Base-by-base conservation (phyloP, 768 basidiomycete genomes). In the Lentinula edodes region DNA sequence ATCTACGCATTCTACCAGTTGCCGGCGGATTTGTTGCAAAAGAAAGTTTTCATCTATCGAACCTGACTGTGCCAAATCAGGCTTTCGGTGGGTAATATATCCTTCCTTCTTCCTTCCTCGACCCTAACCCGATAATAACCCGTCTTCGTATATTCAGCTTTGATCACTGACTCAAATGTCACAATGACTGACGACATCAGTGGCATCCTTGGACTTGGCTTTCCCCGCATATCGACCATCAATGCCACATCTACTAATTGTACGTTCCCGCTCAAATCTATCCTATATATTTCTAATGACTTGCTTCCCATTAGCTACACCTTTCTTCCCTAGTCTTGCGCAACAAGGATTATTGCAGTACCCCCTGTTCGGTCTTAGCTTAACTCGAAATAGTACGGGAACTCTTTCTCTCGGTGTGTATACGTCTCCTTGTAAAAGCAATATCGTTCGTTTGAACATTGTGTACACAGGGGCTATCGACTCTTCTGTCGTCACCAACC, bases 151-250 rank as follows among this genome's bases (percentile, higher is more conserved):
- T 41, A 50, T 20, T 12, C 48, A 91, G 89, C 83, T 16, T 67
- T 91, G 52, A 78, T 87, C 43, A 84, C 83, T 1, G 70, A 79
- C 43, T 84, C 84, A 20, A 89, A 88, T 67, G 78, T 91, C 38
- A 78, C 83, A 15, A 73, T 92, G 63, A 73, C 74, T 9, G 84
- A 89, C 66, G 70, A 87, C 52, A 76, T 85, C 7, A 92, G 89
- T 61, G 91, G 91, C 2, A 72, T 93, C 41, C 67, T 93, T 20
- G 91, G 91, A 20, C 74, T 93, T 34, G 90, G 91, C 0, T 93
- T 93, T 71, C 79, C 89, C 32, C 80, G 90, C 20, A 75, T 91
- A 39, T 91, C 91, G 1, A 76, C 78, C 12, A 85, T 93, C 32
- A 72, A 80, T 6, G 68, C 65, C 23, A 66, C 72, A 3, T 72